Percentiles rank a stretch among this genome's conserved stretches.
Conservation (phyloP, 306 rosid genomes). For the Citrullus mucosospermus region DNA sequence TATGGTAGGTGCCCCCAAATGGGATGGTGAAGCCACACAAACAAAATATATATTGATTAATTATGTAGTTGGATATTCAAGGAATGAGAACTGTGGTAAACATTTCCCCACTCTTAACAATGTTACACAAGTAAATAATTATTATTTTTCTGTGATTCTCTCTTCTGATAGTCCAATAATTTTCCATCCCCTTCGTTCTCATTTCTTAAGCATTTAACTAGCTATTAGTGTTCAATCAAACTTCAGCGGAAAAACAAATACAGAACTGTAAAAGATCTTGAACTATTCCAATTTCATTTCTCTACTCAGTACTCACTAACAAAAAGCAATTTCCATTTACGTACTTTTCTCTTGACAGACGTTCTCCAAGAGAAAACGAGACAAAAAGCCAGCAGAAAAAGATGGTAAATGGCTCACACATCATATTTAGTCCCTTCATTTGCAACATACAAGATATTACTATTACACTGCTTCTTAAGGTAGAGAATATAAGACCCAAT, state of each 20-base stretch:
- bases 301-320: neutral
- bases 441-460: neutral
- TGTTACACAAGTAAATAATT: neutral
- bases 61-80: neutral
- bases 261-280: neutral
- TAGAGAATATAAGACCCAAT: neutral
- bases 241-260: neutral
- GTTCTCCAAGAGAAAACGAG: neutral
- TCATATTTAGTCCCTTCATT: slow-evolving; percentile 4
- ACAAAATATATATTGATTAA: neutral
- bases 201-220: neutral
- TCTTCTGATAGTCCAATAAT: neutral
- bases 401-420: slow-evolving; percentile 1
- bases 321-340: slow-evolving; percentile 4
- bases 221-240: neutral
- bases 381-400: neutral
- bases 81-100: neutral
- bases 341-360: neutral
- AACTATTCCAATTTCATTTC: neutral
- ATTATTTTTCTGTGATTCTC: neutral
- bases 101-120: neutral
- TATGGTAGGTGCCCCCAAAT: neutral
- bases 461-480: neutral
- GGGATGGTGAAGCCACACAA: neutral
- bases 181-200: neutral